Percentiles rank a stretch among this genome's conserved stretches.
Evolutionary conservation across 1,284 basidiomycete species (phyloP).

Genomic region (Rhodotorula sp.): DNA sequence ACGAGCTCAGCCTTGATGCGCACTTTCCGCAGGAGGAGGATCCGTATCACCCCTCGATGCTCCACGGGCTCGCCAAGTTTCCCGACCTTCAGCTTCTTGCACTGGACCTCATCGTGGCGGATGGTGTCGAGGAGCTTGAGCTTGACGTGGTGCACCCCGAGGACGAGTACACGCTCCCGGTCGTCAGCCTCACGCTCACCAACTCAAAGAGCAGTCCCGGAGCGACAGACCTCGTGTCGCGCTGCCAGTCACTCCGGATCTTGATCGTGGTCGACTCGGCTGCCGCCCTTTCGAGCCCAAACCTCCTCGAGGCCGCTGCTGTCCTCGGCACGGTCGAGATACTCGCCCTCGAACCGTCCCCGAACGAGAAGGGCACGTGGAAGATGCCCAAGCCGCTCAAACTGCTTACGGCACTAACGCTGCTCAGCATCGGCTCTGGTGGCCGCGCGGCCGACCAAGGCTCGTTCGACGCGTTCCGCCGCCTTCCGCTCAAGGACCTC

Average conservation of each 20-base stretch:
- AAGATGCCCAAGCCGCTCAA: not conserved
- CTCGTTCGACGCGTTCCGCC: not conserved
- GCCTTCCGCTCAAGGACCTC: not conserved
- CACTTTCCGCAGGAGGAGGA: not conserved
- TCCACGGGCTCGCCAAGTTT: not conserved
- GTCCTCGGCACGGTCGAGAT: not conserved
- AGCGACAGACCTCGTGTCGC: not conserved
- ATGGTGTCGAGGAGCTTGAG: not conserved
- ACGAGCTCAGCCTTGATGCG: accelerated
- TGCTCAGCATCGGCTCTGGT: not conserved
- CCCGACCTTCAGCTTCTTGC: not conserved
- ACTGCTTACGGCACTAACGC: not conserved
- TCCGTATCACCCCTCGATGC: not conserved
- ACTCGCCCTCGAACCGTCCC: not conserved
- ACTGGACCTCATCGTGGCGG: not conserved
- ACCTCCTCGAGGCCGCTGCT: not conserved
- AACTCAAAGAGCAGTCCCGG: not conserved
- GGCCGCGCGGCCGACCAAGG: not conserved
- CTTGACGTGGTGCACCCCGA: not conserved
- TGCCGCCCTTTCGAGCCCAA: not conserved
- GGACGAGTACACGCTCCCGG: not conserved
- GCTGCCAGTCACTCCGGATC: not conserved
- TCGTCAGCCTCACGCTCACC: not conserved
- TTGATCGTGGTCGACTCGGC: not conserved
- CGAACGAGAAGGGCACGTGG: not conserved